Base-by-base conservation (phyloP, 1,284 basidiomycete genomes). In the Inonotus obliquus region DNA sequence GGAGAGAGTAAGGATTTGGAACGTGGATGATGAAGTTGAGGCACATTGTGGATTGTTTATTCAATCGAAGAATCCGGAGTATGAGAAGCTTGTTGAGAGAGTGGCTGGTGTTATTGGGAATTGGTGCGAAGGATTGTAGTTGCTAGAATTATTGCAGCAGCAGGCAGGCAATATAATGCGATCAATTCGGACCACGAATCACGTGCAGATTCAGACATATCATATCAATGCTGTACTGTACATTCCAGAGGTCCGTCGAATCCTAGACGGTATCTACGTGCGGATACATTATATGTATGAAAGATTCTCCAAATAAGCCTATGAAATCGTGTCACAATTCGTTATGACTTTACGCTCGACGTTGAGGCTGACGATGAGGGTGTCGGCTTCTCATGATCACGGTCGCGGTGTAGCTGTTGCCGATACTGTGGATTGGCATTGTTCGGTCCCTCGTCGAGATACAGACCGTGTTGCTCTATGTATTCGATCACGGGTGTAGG, bases 401-500 rank as follows among this genome's bases (percentile, higher is more conserved):
- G 45, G 13, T 62, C 63, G 3, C 60, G 59, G 23, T 56, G 32
- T 10, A 64, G 51, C 17, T 59, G 49, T 38, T 64, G 60, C 52
- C 48, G 45, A 39, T 56, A 65, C 17, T 59, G 57, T 7, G 54
- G 1, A 32, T 63, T 60, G 19, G 62, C 25, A 23, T 47, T 37
- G 32, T 63, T 63, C 4, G 78, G 66, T 35, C 76, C 76, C 48
- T 91, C 89, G 54, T 91, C 89, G 61, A 79, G 77, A 68, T 91
- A 91, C 63, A 92, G 77, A 35, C 85, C 81, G 68, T 94, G 78
- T 68, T 88, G 77, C 69, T 96, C 90, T 74, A 99, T 99, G 73
- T 99, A 99, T 69, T 96, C 89, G 63, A 97, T 94, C 60, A 98
- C 96, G 54, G 88, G 85, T 64, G 91, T 85, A 2, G 96, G 96